Percentiles rank a stretch among this genome's conserved stretches.
Evolutionary conservation across 257 asterid genomes (phyloP).

Genomic region (Thymus quinquecostatus): DNA sequence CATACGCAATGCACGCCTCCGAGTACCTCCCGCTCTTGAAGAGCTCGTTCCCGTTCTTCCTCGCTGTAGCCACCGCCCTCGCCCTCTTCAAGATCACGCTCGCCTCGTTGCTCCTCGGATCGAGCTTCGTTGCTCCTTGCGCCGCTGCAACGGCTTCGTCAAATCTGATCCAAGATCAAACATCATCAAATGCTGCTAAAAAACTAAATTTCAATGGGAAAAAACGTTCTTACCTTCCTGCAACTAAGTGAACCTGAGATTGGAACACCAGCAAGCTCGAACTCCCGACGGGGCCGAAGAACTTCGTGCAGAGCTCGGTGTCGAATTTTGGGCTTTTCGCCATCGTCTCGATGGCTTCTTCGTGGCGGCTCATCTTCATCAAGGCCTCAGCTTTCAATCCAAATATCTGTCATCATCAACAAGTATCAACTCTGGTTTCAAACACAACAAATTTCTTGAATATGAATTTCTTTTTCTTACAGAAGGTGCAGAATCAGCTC

Average conservation of each 20-base stretch:
- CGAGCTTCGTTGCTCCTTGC: conserved; percentile 58
- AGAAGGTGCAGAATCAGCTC: conserved; percentile 88
- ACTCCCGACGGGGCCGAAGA: conserved; percentile 67
- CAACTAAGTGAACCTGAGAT: conserved; percentile 71
- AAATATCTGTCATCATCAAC: conserved; percentile 49
- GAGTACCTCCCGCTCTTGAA: conserved; percentile 55
- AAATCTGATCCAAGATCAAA: conserved; percentile 41
- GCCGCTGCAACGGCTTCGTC: conserved; percentile 67
- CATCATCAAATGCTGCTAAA: no score
- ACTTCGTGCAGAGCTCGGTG: conserved; percentile 59
- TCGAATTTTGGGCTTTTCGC: conserved; percentile 60
- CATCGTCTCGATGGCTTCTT: conserved; percentile 75
- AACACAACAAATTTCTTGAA: not conserved
- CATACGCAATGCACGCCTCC: conserved; percentile 75
- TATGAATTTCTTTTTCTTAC: conserved; percentile 31
- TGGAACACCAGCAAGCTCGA: conserved; percentile 52
- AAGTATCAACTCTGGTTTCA: no score
- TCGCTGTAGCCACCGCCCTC: conserved; percentile 51
- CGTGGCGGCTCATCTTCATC: conserved; percentile 63
- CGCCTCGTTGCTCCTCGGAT: conserved; percentile 64
- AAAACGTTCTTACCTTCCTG: conserved; percentile 60
- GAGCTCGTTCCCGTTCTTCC: conserved; percentile 66
- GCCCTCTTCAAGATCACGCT: conserved; percentile 46
- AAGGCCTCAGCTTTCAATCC: conserved; percentile 79
- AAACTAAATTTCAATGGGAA: no score